phyloP scores from a whole-genome alignment of 805 yeast genomes.

The Hanseniaspora hatyaiensis region DNA sequence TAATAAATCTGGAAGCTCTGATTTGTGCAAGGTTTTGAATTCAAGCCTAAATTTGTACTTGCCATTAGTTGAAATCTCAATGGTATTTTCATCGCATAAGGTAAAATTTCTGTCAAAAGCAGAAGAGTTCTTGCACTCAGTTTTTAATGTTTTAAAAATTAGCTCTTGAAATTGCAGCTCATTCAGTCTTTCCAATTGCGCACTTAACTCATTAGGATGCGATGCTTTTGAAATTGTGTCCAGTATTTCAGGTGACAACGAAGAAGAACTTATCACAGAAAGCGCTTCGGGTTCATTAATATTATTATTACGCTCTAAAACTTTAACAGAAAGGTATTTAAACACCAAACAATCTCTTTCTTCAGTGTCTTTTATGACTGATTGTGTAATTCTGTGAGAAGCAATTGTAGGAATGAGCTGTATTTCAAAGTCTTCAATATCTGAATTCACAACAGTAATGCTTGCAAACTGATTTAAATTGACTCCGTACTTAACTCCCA shows the following conservation, averaged over 20 bases:
- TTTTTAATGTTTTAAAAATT: slow-evolving; percentile 10
- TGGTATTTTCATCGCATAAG: not conserved
- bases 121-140: slow-evolving; percentile 3
- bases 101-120: not conserved
- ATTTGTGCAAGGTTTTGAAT: not conserved
- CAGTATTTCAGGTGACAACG: not conserved
- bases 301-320: not conserved
- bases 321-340: slow-evolving; percentile 7
- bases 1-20: not conserved
- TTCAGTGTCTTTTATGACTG: not conserved
- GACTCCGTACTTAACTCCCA: slow-evolving; percentile 73
- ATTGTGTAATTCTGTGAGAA: not conserved
- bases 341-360: not conserved
- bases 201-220: not conserved
- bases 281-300: not conserved
- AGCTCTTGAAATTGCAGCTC: slow-evolving; percentile 10
- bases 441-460: not conserved
- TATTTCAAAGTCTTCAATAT: slow-evolving; percentile 4
- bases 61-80: not conserved
- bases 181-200: slow-evolving; percentile 8
- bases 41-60: not conserved
- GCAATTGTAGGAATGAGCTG: slow-evolving; percentile 2
- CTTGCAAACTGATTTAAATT: slow-evolving; percentile 10
- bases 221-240: not conserved
- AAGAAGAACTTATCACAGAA: too few relatives aligned